Evolutionary conservation across 768 basidiomycete species (phyloP).

Genomic region (Gautieria morchelliformis): DNA sequence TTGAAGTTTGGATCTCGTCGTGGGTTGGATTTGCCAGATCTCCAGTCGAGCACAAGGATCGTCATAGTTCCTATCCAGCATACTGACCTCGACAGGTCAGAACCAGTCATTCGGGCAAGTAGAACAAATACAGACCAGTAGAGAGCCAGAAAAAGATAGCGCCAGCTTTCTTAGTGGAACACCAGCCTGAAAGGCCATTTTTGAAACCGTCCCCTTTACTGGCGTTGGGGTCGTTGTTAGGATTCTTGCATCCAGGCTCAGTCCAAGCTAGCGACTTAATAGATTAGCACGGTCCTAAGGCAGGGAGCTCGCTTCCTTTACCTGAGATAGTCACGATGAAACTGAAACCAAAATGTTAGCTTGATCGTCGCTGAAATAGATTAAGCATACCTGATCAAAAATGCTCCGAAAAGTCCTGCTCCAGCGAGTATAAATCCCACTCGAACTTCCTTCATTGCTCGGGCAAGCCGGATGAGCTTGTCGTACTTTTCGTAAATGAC

Average conservation of each 20-base stretch:
- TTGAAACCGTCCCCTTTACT: conserved; percentile 45
- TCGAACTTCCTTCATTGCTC: conserved; percentile 74
- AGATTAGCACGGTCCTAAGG: neutral
- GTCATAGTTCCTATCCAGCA: conserved; percentile 68
- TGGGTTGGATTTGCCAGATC: conserved; percentile 44
- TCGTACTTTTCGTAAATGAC: conserved; percentile 82
- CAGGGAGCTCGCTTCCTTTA: neutral
- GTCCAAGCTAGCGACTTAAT: conserved; percentile 62
- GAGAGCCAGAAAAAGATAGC: conserved; percentile 85
- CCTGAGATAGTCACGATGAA: conserved; percentile 17
- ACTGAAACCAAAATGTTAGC: conserved; percentile 8
- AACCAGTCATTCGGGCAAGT: neutral
- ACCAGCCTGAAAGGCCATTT: conserved; percentile 69
- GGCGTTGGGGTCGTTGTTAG: conserved; percentile 73
- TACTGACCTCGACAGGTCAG: conserved; percentile 28
- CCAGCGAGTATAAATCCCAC: conserved; percentile 77
- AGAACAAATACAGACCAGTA: conserved; percentile 43
- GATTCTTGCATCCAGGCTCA: conserved; percentile 79
- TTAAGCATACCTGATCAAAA: conserved; percentile 66
- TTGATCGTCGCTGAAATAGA: conserved; percentile 1
- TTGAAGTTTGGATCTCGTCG: conserved; percentile 72
- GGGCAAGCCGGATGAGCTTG: conserved; percentile 64
- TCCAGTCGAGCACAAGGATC: conserved; percentile 67
- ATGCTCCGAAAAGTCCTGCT: conserved; percentile 50
- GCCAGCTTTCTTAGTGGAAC: conserved; percentile 85